A percentile compares a stretch with the other conserved stretches of the same genome.
Evolutionary conservation across 2,329 filamentous ascomycete genomes (phyloP).

Genomic region (Blastomyces percursus): DNA sequence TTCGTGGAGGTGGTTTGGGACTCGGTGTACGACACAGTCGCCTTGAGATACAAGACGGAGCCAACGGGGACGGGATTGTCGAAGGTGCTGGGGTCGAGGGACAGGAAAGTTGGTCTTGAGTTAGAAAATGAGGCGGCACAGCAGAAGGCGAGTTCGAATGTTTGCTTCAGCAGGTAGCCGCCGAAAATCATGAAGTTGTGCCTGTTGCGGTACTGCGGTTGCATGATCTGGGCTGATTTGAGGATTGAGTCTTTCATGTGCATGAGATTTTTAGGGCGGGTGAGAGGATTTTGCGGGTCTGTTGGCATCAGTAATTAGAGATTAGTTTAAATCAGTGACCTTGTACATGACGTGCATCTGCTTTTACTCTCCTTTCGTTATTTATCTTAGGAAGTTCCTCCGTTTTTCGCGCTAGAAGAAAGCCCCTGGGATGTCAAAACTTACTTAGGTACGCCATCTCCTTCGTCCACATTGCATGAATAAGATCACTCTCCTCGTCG

Average conservation of each 20-base stretch:
- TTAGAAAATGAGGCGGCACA: conserved; percentile 61
- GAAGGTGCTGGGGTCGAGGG: conserved; percentile 62
- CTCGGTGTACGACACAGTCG: conserved; percentile 61
- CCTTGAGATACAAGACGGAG: conserved; percentile 61
- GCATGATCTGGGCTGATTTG: conserved; percentile 61
- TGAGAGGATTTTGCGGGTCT: conserved; percentile 45
- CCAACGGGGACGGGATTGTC: conserved; percentile 65
- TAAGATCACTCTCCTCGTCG: conserved; percentile 58
- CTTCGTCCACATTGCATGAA: conserved; percentile 62
- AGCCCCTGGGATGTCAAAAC: conserved; percentile 9
- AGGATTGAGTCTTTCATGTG: conserved; percentile 55
- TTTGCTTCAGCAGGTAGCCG: conserved; percentile 62
- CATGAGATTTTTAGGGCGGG: conserved; percentile 47
- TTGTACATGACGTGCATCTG: background rate
- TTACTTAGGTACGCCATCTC: conserved; percentile 52
- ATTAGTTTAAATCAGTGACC: background rate
- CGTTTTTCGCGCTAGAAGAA: background rate
- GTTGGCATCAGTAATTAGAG: background rate
- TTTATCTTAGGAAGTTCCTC: background rate
- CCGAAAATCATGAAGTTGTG: conserved; percentile 73
- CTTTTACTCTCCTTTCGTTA: background rate
- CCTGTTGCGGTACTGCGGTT: conserved; percentile 58
- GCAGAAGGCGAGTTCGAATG: conserved; percentile 66
- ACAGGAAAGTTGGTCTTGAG: conserved; percentile 58
- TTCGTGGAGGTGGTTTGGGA: conserved; percentile 28